Evolutionary conservation across 768 basidiomycete genomes (phyloP).

Genomic region (Boletus huronensis): DNA sequence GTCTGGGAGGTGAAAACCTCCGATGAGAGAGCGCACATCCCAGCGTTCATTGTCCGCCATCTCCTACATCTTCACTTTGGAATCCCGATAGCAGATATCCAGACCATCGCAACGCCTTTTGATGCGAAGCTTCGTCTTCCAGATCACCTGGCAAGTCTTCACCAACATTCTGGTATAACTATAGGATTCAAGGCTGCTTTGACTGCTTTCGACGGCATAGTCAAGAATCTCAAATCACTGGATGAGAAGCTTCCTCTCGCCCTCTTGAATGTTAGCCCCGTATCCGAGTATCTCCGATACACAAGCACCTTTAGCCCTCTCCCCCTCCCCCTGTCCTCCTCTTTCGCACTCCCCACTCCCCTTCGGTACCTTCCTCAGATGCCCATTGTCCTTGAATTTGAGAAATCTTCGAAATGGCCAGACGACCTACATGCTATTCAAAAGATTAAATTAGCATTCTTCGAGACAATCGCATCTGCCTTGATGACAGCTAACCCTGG

Average conservation of each 20-base stretch:
- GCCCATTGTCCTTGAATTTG: slow-evolving; percentile 81
- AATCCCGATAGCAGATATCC: slow-evolving; percentile 49
- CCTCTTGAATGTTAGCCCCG: slow-evolving; percentile 71
- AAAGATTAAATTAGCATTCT: slow-evolving; percentile 89
- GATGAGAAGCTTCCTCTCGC: slow-evolving; percentile 72
- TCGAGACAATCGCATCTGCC: slow-evolving; percentile 71
- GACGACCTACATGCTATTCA: slow-evolving; percentile 91
- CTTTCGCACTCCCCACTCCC: slow-evolving; percentile 49
- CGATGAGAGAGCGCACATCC: slow-evolving; percentile 79
- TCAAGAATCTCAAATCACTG: slow-evolving; percentile 69
- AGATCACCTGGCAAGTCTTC: slow-evolving; percentile 43
- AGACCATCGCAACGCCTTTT: slow-evolving; percentile 56
- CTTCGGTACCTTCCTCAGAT: slow-evolving; percentile 69
- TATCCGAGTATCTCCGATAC: slow-evolving; percentile 75
- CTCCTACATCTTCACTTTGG: slow-evolving; percentile 75
- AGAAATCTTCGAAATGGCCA: slow-evolving; percentile 91
- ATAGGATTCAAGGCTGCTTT: slow-evolving; percentile 73
- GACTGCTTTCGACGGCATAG: slow-evolving; percentile 74
- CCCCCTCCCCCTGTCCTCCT: slow-evolving; percentile 55
- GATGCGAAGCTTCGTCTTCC: slow-evolving; percentile 60
- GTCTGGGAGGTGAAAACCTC: slow-evolving; percentile 87
- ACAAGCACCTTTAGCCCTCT: slow-evolving; percentile 81
- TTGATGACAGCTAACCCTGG: slow-evolving; percentile 54
- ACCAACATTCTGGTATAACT: slow-evolving; percentile 32
- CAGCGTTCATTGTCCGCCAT: slow-evolving; percentile 68